Evolutionary conservation across 345 rosid genomes (phyloP), one percentile per base, ranked within the genome.

Genomic region (Erysimum cheiranthoides): DNA sequence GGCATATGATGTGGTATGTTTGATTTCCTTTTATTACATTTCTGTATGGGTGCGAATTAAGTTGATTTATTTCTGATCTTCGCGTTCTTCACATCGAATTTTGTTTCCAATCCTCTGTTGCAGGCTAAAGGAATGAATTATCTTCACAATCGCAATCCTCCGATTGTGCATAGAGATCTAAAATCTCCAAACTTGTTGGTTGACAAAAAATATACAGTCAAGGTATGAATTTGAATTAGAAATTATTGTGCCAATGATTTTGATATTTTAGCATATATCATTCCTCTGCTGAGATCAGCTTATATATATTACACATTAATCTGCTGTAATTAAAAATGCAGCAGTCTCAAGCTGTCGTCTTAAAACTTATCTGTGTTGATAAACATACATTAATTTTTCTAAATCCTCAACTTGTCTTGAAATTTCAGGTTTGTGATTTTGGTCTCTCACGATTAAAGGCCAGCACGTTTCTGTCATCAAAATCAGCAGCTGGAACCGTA

Each of bases 121-220:
- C 91, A 96, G 99, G 99, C 99, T 45, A 91, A 87, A 83, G 99
- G 99, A 74, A 91, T 96, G 99, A 96, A 96, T 85, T 96, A 96
- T 83, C 99, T 96, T 71, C 99, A 96, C 78, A 88, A 77, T 67
- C 92, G 86, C 57, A 93, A 91, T 61, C 98, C 99, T 72, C 98
- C 99, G 12, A 87, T 96, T 56, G 97, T 96, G 52, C 99, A 96
- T 78, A 89, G 99, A 78, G 99, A 96, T 83, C 78, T 96, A 69
- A 96, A 96, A 81, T 96, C 99, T 78, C 98, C 98, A 36, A 96
- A 96, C 84, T 92, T 96, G 65, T 80, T 96, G 85, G 99, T 96
- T 63, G 98, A 96, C 86, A 96, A 82, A 82, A 96, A 96, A 60
- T 96, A 93, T 76, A 96, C 99, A 0, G 99, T 96, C 75, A 96